phyloP scores from a whole-genome alignment of 2,329 filamentous ascomycete genomes.

The Aspergillus ochraceoroseus region DNA sequence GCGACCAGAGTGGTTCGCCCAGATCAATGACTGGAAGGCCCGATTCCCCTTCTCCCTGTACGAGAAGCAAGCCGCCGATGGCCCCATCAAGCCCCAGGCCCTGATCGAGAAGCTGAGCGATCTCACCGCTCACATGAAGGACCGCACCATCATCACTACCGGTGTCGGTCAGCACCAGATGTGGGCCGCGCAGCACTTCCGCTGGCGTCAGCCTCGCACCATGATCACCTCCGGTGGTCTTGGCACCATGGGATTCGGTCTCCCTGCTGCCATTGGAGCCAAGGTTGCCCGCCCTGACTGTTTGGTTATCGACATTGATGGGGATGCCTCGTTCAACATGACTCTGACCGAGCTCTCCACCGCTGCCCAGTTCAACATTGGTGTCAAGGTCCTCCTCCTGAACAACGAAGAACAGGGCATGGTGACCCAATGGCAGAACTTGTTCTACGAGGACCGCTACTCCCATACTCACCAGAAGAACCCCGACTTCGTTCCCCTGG shows the following conservation, averaged over 20 bases:
- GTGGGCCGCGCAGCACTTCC: conserved; percentile 97
- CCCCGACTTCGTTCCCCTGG: conserved; percentile 91
- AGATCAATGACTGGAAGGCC: conserved; percentile 87
- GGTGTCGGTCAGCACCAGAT: conserved; percentile 98
- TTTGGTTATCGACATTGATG: conserved; percentile 91
- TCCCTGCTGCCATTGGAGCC: conserved; percentile 90
- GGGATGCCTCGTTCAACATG: conserved; percentile 99
- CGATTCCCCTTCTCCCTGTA: conserved; percentile 82
- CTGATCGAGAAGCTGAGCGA: conserved; percentile 87
- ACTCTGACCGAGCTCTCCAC: conserved; percentile 92
- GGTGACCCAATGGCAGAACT: conserved; percentile 97
- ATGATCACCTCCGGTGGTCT: conserved; percentile 97
- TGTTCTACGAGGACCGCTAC: conserved; percentile 94
- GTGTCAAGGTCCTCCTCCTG: conserved; percentile 86
- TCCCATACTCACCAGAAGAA: conserved; percentile 90
- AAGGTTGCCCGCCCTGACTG: conserved; percentile 80
- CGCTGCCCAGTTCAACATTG: conserved; percentile 92
- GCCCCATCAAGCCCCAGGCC: conserved; percentile 88
- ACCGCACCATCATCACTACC: conserved; percentile 81
- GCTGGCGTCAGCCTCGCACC: conserved; percentile 83
- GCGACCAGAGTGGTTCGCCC: conserved; percentile 77
- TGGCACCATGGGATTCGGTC: conserved; percentile 91
- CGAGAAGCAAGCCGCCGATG: conserved; percentile 68
- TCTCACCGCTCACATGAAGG: conserved; percentile 72
- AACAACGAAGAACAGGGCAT: conserved; percentile 99